Conservation (phyloP, 495 filamentous ascomycete species). For the Podospora bellae-mahoneyi region DNA sequence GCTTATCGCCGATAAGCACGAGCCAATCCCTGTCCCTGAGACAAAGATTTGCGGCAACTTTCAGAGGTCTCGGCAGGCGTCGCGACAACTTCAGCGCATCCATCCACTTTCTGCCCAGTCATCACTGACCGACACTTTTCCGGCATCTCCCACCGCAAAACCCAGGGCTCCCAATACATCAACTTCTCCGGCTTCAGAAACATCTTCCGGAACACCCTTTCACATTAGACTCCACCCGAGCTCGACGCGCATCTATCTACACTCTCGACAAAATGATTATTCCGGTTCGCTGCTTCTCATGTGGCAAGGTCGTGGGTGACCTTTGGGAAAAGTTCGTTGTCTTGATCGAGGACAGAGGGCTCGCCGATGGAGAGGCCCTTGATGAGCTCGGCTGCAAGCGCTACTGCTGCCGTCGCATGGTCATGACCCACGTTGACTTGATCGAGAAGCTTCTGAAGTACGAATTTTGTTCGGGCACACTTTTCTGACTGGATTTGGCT, state of each 20-base stretch:
- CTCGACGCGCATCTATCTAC: neutral
- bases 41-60: constrained; percentile 25
- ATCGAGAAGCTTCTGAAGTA: constrained; percentile 98
- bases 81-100: constrained; percentile 4
- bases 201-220: neutral
- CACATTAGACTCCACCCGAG: neutral
- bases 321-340: constrained; percentile 93
- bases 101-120: neutral
- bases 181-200: neutral
- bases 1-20: constrained; percentile 35
- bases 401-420: constrained; percentile 97
- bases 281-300: constrained; percentile 96
- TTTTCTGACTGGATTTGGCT: neutral
- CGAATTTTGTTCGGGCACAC: constrained; percentile 19
- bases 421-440: constrained; percentile 99
- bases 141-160: neutral
- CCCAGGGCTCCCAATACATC: neutral
- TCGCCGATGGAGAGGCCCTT: constrained; percentile 81
- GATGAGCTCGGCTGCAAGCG: constrained; percentile 87
- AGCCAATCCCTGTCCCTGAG: constrained; percentile 21
- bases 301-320: constrained; percentile 95
- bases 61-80: neutral
- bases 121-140: neutral
- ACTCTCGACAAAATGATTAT: constrained; percentile 76
- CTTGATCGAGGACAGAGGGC: constrained; percentile 73